These are phyloP conservation scores for Leccinum pallidistipes DNA, from an alignment of 1,284 basidiomycete genomes.

Conservation along the genomic window DNA sequence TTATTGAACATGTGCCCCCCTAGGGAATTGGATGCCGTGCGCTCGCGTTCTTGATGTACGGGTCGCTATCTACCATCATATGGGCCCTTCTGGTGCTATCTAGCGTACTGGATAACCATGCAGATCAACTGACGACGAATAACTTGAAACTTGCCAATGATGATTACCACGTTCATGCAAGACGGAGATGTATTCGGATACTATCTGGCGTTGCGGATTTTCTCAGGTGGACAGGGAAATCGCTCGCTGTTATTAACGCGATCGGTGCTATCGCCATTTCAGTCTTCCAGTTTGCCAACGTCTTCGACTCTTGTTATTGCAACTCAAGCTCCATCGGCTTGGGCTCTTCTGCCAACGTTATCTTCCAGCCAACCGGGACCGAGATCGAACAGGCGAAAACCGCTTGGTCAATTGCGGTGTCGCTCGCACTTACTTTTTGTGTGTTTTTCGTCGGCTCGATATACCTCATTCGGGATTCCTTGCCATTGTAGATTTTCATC, in stretches of 20 bases:
- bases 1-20: too few relatives aligned
- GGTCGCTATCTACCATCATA: too few relatives aligned
- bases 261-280: constrained; percentile 21
- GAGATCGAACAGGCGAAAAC: constrained; percentile 5
- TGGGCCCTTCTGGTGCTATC: too few relatives aligned
- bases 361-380: background rate
- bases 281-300: constrained; percentile 18
- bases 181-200: too few relatives aligned
- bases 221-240: constrained; percentile 27
- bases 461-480: constrained; percentile 18
- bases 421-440: constrained; percentile 10
- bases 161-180: too few relatives aligned
- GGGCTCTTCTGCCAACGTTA: constrained; percentile 10
- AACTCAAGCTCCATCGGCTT: constrained; percentile 14
- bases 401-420: constrained; percentile 25
- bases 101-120: too few relatives aligned
- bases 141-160: too few relatives aligned
- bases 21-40: too few relatives aligned
- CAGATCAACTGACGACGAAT: too few relatives aligned
- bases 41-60: too few relatives aligned
- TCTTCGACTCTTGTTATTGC: constrained; percentile 27
- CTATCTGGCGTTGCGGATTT: too few relatives aligned
- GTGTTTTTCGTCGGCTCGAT: constrained; percentile 19
- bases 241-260: constrained; percentile 23
- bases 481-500: constrained; percentile 1